phyloP scores from a whole-genome alignment of 1,284 basidiomycete genomes.

The Puccinia novopanici region DNA sequence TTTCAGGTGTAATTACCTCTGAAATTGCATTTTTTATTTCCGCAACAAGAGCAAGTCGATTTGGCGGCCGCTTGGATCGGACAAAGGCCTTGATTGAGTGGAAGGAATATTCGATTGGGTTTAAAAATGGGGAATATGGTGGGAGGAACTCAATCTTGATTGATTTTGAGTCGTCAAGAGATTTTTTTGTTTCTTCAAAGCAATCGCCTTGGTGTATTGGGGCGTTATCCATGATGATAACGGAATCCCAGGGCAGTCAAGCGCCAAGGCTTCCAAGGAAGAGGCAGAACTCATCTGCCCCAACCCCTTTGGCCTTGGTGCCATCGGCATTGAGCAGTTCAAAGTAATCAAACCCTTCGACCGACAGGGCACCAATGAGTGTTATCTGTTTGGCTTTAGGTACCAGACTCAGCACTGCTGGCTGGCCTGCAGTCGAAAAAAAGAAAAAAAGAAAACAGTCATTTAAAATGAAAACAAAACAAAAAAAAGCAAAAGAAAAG shows the following conservation, averaged over 20 bases:
- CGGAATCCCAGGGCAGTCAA: too few species aligned
- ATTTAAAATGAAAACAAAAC: slow-evolving; percentile 5
- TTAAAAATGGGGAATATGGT: slow-evolving; percentile 20
- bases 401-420: too few species aligned
- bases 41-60: background rate
- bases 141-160: slow-evolving; percentile 35
- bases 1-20: slow-evolving; percentile 23
- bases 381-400: slow-evolving; percentile 17
- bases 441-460: slow-evolving; percentile 10
- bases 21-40: slow-evolving; percentile 4
- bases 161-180: too few species aligned
- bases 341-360: slow-evolving; percentile 10
- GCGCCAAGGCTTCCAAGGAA: too few species aligned
- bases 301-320: too few species aligned
- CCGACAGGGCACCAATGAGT: background rate
- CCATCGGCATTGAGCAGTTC: slow-evolving; percentile 15
- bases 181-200: too few species aligned
- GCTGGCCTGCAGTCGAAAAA: background rate
- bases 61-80: background rate
- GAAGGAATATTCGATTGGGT: slow-evolving; percentile 19
- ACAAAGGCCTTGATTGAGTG: slow-evolving; percentile 20
- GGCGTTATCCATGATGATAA: too few species aligned
- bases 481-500: background rate
- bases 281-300: too few species aligned
- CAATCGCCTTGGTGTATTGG: too few species aligned